phyloP scores from a whole-genome alignment of 352 stramenopile species.

The Globisporangium perplexum region DNA sequence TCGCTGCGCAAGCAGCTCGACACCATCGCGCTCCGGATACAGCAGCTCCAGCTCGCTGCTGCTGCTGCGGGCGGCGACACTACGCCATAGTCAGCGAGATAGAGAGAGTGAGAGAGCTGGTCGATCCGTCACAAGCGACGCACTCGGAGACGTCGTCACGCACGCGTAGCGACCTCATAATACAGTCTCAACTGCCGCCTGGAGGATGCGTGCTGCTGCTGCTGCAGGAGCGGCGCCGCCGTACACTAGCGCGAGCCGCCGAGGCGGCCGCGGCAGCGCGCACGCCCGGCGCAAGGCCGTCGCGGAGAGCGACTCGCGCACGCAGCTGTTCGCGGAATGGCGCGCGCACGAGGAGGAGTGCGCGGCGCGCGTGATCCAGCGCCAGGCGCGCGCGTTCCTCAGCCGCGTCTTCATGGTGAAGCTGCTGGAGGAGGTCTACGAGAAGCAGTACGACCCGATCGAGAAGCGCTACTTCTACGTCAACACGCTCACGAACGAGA shows the following conservation, averaged over 20 bases:
- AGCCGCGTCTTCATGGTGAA: conserved; percentile 28
- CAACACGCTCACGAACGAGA: conserved; percentile 61
- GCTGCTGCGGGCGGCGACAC: not conserved
- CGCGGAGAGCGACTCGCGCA: conserved; percentile 19
- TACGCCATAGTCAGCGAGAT: not conserved
- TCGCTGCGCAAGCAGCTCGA: conserved; percentile 81
- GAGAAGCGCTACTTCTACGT: conserved; percentile 58
- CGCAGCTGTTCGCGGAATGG: conserved; percentile 48
- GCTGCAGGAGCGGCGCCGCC: not conserved
- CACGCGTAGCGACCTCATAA: too few species aligned
- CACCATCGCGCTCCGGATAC: conserved; percentile 58
- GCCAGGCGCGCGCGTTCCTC: conserved; percentile 28
- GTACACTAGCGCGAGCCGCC: conserved; percentile 10
- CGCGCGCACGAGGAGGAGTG: conserved; percentile 48
- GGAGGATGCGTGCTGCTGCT: conserved; percentile 2
- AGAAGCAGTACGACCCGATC: conserved; percentile 58
- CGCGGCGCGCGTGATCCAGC: conserved; percentile 42
- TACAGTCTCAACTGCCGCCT: too few species aligned
- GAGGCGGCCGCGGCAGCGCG: conserved; percentile 18
- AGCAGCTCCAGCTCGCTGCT: conserved; percentile 21
- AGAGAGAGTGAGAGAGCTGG: too few species aligned
- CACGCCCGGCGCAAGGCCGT: conserved; percentile 20
- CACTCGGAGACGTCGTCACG: too few species aligned
- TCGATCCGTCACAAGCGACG: too few species aligned
- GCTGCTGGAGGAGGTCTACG: conserved; percentile 40